A percentile compares a stretch with the other conserved stretches of the same genome.
Evolutionary conservation across 768 basidiomycete genomes (phyloP).

Genomic region (Pholiota molesta): DNA sequence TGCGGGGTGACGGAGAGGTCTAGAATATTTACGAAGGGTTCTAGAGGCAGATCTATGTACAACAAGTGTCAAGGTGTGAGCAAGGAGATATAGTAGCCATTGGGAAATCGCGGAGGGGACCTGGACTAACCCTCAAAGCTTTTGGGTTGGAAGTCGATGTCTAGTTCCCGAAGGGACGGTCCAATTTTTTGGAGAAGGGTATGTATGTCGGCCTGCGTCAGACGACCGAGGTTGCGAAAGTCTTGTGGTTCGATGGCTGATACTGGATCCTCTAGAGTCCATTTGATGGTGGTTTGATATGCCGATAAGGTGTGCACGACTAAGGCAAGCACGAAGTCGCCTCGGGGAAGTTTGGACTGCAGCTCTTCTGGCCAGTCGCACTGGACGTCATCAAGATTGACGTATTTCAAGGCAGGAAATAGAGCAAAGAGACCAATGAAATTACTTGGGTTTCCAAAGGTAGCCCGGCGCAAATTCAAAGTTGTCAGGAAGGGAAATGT

Average conservation of each 20-base stretch:
- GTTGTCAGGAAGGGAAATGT: neutral
- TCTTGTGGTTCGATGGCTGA: neutral
- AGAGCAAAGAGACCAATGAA: neutral
- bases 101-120: neutral
- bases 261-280: neutral
- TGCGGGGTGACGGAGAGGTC: conserved; percentile 25
- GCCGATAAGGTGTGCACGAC: neutral
- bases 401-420: conserved; percentile 2
- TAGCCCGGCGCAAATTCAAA: neutral
- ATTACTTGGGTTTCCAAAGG: neutral
- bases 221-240: neutral
- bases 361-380: neutral
- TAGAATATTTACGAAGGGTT: conserved; percentile 14
- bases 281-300: neutral
- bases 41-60: neutral
- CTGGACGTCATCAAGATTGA: neutral
- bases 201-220: neutral
- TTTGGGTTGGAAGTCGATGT: conserved; percentile 3
- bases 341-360: neutral
- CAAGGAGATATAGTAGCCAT: neutral
- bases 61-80: neutral
- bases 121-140: neutral
- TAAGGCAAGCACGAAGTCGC: conserved; percentile 4
- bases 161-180: neutral
- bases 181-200: conserved; percentile 3